Evolutionary conservation across 2,329 filamentous ascomycete species (phyloP), one percentile per base, ranked within the genome.

Genomic region (Ceratocystiopsis minuta): DNA sequence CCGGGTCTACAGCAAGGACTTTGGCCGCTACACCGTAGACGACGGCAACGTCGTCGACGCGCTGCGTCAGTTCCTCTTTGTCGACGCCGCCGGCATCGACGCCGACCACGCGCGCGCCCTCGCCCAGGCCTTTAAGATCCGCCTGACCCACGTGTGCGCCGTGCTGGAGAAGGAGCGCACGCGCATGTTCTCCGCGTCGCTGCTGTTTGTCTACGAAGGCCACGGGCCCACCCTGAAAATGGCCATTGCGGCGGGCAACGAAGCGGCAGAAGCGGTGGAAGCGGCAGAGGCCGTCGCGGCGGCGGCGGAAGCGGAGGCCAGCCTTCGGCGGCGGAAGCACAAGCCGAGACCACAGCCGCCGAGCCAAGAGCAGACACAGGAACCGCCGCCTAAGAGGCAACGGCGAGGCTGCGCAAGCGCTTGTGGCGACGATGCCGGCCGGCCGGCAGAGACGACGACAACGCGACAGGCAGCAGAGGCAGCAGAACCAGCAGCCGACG

Each of bases 121-220:
- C 1, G 68, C 70, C 7, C 57, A 62, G 3, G 65, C 63, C 4
- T 77, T 78, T 52, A 59, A 64, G 3, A 55, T 59, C 4, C 72
- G 75, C 33, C 59, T 79, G 36, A 59, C 58, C 49, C 62, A 53
- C 41, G 67, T 78, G 0, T 63, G 72, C 48, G 54, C 67, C 2
- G 62, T 75, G 0, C 55, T 78, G n/a, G 59, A 67, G 38, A 57
- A 54, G 1, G 64, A 75, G 46, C 70, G 76, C 53, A 74, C 65
- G 47, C 67, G 72, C 49, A 79, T 78, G 72, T 79, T 71, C 54
- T 79, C 72, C 12, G 59, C 70, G 1, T 75, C 70, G 42, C 56
- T 79, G 18, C 63, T 79, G 0, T 77, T 79, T 45, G 67, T 77
- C 2, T 78, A 75, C 34, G 75, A 79, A 52, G 75, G 75, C 18